These are phyloP conservation scores for Rhazya stricta DNA, from an alignment of 257 asterid species.

Conservation along the genomic window DNA sequence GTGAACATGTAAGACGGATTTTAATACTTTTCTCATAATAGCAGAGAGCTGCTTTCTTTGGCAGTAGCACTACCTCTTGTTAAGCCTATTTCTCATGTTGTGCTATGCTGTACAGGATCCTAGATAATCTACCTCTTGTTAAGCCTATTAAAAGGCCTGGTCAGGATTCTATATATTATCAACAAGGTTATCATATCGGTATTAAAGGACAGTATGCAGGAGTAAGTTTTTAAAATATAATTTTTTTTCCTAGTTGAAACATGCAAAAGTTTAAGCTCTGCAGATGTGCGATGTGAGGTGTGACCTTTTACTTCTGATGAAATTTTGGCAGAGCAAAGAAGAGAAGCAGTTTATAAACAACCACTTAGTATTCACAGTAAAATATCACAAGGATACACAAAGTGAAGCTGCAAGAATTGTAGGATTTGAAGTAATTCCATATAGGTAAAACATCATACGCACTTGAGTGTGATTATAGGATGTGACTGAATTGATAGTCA, in stretches of 20 bases:
- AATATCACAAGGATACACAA: constrained; percentile 72
- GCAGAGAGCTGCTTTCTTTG: background rate
- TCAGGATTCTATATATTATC: constrained; percentile 47
- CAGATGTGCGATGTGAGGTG: background rate
- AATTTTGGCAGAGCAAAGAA: constrained; percentile 46
- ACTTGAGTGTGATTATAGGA: constrained; percentile 1
- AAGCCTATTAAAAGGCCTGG: constrained; percentile 60
- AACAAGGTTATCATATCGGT: constrained; percentile 79
- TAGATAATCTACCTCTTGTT: constrained; percentile 90
- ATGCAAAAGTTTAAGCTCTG: background rate
- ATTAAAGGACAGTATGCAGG: constrained; percentile 69
- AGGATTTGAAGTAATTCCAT: constrained; percentile 81
- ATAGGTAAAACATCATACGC: constrained; percentile 41
- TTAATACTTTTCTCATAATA: background rate
- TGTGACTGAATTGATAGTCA: constrained; percentile 5
- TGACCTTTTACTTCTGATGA: constrained; percentile 17
- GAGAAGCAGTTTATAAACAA: constrained; percentile 68
- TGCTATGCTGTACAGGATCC: constrained; percentile 51
- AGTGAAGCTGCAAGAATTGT: constrained; percentile 76
- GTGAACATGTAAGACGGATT: constrained; percentile 38
- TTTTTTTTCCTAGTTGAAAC: background rate
- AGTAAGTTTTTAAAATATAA: constrained; percentile 34
- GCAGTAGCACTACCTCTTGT: too few species aligned
- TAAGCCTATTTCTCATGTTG: constrained; percentile 12
- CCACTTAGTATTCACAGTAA: constrained; percentile 66